phyloP scores from a whole-genome alignment of 495 filamentous ascomycete species.

The Sabuloglossum arenarium region DNA sequence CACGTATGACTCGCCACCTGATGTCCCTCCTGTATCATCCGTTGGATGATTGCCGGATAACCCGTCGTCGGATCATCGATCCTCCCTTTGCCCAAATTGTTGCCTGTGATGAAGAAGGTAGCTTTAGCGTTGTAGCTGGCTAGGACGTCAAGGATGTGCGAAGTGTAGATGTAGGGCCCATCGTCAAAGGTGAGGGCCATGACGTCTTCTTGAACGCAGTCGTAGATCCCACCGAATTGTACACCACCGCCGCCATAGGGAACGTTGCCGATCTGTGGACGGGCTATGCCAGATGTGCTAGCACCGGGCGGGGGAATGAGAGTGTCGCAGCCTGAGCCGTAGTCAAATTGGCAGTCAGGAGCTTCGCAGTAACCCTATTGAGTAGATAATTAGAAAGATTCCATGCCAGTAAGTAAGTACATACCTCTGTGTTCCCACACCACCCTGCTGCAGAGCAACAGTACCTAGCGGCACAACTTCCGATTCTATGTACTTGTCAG shows the following conservation, averaged over 20 bases:
- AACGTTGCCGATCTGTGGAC: neutral
- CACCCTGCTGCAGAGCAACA: slow-evolving; percentile 9
- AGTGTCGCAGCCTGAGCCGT: neutral
- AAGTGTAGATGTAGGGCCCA: slow-evolving; percentile 20
- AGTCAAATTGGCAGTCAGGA: slow-evolving; percentile 7
- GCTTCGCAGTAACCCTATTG: neutral
- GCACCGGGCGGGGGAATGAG: neutral
- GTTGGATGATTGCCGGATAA: slow-evolving; percentile 10
- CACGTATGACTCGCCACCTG: slow-evolving; percentile 17
- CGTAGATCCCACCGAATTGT: neutral
- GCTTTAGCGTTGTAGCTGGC: slow-evolving; percentile 1
- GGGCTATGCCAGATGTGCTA: neutral
- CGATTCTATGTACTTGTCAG: neutral
- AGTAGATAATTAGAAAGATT: slow-evolving; percentile 5
- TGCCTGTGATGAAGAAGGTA: slow-evolving; percentile 4
- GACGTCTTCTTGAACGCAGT: slow-evolving; percentile 10
- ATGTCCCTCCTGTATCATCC: slow-evolving; percentile 14
- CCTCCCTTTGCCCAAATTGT: neutral
- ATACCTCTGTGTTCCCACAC: slow-evolving; percentile 9
- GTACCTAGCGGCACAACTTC: slow-evolving; percentile 9
- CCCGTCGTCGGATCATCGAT: neutral
- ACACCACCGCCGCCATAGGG: neutral
- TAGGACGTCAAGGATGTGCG: slow-evolving; percentile 14
- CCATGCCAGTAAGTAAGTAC: slow-evolving; percentile 9
- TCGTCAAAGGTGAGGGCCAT: slow-evolving; percentile 26